These are phyloP conservation scores for Apophysomyces trapeziformis DNA, from an alignment of 371 early-diverging fungal genomes.

Conservation along the genomic window DNA sequence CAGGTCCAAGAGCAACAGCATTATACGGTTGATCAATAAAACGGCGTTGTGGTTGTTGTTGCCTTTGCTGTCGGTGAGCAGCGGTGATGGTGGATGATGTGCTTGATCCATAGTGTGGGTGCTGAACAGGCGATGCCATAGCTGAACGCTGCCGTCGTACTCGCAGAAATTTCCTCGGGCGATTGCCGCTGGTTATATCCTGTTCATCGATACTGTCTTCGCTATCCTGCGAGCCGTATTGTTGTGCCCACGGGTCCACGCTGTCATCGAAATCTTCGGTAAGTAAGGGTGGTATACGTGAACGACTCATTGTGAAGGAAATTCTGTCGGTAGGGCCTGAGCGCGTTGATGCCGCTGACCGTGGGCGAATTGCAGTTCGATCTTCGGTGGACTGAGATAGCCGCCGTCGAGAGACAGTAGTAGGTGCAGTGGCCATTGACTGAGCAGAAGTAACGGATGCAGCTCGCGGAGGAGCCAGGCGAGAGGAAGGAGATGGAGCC, in stretches of 20 bases:
- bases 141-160: conserved; percentile 3
- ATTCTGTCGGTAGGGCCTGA: conserved; percentile 3
- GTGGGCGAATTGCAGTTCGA: not conserved
- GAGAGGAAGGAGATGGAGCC: not conserved
- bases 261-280: conserved; percentile 22
- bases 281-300: conserved; percentile 16
- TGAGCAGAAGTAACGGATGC: not conserved
- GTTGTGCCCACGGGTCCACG: conserved; percentile 36
- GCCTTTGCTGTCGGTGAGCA: conserved; percentile 19
- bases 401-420: conserved; percentile 13
- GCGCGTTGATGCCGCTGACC: not conserved
- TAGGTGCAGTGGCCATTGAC: conserved; percentile 28
- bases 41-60: conserved; percentile 8
- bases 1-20: conserved; percentile 41
- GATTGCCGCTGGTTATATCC: not conserved
- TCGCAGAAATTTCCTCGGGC: not conserved
- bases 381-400: not conserved
- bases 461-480: not conserved
- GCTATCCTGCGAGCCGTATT: conserved; percentile 12
- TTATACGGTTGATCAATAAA: conserved; percentile 18
- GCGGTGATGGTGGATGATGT: conserved; percentile 48
- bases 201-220: conserved; percentile 16
- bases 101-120: conserved; percentile 27
- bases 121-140: conserved; percentile 6
- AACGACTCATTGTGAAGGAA: not conserved